A percentile compares a stretch with the other conserved stretches of the same genome.
These are phyloP conservation scores for Colletotrichum magnum DNA, from an alignment of 2,329 filamentous ascomycete species.

Conservation along the genomic window DNA sequence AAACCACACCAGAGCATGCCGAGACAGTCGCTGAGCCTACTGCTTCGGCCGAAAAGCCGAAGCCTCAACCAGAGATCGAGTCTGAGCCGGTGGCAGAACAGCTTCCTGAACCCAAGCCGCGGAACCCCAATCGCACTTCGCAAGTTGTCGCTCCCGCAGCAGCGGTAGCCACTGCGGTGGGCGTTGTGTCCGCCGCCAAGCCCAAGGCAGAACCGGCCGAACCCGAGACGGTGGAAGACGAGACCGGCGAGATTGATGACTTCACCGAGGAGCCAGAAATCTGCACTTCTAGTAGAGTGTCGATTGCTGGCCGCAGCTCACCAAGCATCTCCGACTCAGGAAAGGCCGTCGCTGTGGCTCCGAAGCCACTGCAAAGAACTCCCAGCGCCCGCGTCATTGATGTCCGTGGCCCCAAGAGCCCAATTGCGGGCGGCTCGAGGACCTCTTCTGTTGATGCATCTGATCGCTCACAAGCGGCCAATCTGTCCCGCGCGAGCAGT, in stretches of 20 bases:
- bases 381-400: conserved; percentile 72
- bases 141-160: conserved; percentile 17
- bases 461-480: conserved; percentile 59
- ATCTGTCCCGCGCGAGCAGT: conserved; percentile 57
- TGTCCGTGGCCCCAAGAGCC: conserved; percentile 66
- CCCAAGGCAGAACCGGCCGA: not conserved
- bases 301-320: conserved; percentile 66
- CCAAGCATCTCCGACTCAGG: conserved; percentile 64
- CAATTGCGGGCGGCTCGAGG: conserved; percentile 61
- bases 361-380: conserved; percentile 56
- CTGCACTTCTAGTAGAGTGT: conserved; percentile 69
- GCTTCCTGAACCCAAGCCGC: conserved; percentile 29
- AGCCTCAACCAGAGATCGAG: not conserved
- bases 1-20: conserved; percentile 7
- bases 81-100: conserved; percentile 14
- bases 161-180: conserved; percentile 13
- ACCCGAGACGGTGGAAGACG: conserved; percentile 50
- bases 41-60: not conserved
- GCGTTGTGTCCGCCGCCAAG: conserved; percentile 5
- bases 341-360: conserved; percentile 54
- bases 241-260: conserved; percentile 65
- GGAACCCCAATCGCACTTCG: conserved; percentile 39
- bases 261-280: conserved; percentile 68
- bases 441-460: conserved; percentile 61
- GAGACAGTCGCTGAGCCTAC: conserved; percentile 4